phyloP scores from a whole-genome alignment of 2,329 filamentous ascomycete species.

The Alternaria burnsii region DNA sequence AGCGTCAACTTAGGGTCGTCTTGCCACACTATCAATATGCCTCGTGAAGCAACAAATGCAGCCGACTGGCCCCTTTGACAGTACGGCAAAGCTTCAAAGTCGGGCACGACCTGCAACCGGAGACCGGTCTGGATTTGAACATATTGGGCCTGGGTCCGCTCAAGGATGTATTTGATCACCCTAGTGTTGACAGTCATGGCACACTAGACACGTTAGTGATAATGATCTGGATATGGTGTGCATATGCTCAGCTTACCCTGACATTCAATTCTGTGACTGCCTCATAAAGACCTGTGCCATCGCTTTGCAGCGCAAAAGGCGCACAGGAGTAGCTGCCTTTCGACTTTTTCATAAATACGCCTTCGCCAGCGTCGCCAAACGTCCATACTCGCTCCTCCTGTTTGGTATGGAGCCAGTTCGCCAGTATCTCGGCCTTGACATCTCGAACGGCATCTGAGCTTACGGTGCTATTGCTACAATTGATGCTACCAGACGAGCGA shows the following conservation, averaged over 20 bases:
- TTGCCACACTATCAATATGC: constrained; percentile 81
- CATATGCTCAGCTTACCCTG: constrained; percentile 52
- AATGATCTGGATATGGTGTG: not conserved
- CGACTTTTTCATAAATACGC: constrained; percentile 63
- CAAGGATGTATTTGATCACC: constrained; percentile 66
- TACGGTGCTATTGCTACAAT: constrained; percentile 1
- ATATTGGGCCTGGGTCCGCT: constrained; percentile 60
- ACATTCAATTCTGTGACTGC: constrained; percentile 62
- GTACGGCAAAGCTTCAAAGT: constrained; percentile 63
- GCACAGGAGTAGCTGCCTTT: constrained; percentile 62
- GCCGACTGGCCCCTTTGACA: constrained; percentile 82
- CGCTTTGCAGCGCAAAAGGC: constrained; percentile 57
- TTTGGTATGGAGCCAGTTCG: constrained; percentile 69
- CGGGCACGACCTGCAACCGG: constrained; percentile 68
- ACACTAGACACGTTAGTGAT: constrained; percentile 55
- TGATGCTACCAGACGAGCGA: not conserved
- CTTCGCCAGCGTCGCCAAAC: constrained; percentile 59
- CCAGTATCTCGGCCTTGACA: constrained; percentile 69
- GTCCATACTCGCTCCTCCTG: constrained; percentile 66
- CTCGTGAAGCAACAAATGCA: constrained; percentile 76
- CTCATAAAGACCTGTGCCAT: constrained; percentile 60
- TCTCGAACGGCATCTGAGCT: constrained; percentile 58
- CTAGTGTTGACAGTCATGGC: constrained; percentile 74
- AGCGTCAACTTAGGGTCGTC: constrained; percentile 78
- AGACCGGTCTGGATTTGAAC: constrained; percentile 67